Percentiles rank a stretch among this genome's conserved stretches.
phyloP scores from a whole-genome alignment of 2,329 filamentous ascomycete genomes.

The Fusarium albidum region DNA sequence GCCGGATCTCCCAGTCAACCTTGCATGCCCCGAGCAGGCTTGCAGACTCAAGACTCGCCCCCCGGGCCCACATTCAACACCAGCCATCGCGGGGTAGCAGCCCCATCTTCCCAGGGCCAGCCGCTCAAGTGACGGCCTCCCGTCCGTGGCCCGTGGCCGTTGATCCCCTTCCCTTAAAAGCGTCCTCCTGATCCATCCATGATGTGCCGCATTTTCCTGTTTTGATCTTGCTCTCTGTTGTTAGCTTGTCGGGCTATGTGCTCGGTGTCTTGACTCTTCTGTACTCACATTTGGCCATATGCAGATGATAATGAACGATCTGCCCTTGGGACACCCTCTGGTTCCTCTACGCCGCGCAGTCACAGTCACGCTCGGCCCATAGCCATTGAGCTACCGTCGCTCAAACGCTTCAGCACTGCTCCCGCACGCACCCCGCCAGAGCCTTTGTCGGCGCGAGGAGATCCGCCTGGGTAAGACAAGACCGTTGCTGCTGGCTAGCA shows the following conservation, averaged over 20 bases:
- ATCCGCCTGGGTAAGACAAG: slow-evolving; percentile 62
- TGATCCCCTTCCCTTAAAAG: slow-evolving; percentile 12
- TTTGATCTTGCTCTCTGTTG: slow-evolving; percentile 24
- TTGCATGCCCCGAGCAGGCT: slow-evolving; percentile 11
- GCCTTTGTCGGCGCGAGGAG: slow-evolving; percentile 65
- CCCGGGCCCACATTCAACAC: slow-evolving; percentile 32
- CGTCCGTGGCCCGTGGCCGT: slow-evolving; percentile 14
- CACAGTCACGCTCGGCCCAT: slow-evolving; percentile 56
- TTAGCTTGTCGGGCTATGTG: slow-evolving; percentile 9
- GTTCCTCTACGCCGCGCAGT: slow-evolving; percentile 33
- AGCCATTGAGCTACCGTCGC: slow-evolving; percentile 58
- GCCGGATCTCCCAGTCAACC: slow-evolving; percentile 19
- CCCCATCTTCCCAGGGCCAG: slow-evolving; percentile 33
- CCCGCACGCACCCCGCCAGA: slow-evolving; percentile 55
- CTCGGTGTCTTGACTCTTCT: background rate
- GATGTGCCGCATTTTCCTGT: slow-evolving; percentile 28
- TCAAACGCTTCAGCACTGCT: slow-evolving; percentile 50
- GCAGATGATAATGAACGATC: slow-evolving; percentile 31
- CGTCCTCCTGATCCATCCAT: slow-evolving; percentile 25
- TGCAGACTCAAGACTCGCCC: slow-evolving; percentile 22
- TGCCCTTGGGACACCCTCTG: slow-evolving; percentile 29
- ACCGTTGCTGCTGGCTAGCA: background rate
- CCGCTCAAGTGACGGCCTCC: slow-evolving; percentile 34
- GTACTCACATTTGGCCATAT: slow-evolving; percentile 16
- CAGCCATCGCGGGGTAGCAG: slow-evolving; percentile 39